phyloP scores from a whole-genome alignment of 2,329 filamentous ascomycete species.

The Trichoderma atrobrunneum region DNA sequence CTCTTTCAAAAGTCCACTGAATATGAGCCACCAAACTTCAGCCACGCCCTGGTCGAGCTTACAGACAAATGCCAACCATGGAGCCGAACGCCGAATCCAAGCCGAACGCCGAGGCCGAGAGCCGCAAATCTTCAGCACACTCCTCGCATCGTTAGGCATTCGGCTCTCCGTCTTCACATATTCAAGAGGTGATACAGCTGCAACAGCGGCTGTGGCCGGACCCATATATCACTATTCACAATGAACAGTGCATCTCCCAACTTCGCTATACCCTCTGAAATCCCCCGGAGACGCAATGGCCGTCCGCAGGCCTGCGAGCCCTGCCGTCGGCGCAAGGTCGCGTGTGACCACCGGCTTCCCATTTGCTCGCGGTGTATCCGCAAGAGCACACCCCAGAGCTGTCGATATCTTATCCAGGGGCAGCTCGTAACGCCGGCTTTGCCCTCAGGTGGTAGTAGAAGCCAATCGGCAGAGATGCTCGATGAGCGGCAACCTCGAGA shows the following conservation, averaged over 20 bases:
- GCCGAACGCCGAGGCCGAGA: constrained; percentile 11
- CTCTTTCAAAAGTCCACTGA: background rate
- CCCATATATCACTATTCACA: background rate
- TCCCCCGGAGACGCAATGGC: constrained; percentile 11
- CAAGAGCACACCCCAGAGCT: constrained; percentile 3
- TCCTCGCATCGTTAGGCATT: background rate
- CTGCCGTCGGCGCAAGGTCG: constrained; percentile 17
- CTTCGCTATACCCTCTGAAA: background rate
- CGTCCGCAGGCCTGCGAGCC: constrained; percentile 16
- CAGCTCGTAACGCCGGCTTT: constrained; percentile 4
- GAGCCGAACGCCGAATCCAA: background rate
- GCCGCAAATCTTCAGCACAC: background rate
- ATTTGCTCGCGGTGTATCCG: constrained; percentile 16
- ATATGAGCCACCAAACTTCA: background rate
- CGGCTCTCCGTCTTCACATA: background rate
- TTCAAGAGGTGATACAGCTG: background rate
- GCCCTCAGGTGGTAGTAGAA: background rate
- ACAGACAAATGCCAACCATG: background rate
- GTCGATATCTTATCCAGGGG: constrained; percentile 10
- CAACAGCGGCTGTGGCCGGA: background rate
- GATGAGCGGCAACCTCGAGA: background rate
- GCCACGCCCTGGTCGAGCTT: background rate
- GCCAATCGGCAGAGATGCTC: background rate
- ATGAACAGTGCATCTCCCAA: background rate
- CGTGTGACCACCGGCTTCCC: constrained; percentile 17